These are phyloP conservation scores for Arctium lappa DNA, from an alignment of 129 eudicot genomes.

Conservation along the genomic window DNA sequence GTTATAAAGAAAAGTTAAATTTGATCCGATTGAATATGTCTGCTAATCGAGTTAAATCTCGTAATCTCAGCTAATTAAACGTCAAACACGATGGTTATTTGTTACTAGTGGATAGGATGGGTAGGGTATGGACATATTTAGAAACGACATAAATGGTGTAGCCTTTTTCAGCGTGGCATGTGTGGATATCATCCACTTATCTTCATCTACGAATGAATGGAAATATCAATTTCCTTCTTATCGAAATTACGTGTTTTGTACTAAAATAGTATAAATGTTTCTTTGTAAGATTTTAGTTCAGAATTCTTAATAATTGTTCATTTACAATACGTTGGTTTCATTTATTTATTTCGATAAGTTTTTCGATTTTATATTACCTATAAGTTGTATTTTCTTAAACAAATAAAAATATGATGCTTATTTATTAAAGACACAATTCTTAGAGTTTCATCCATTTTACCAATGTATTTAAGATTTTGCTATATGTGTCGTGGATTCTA, in stretches of 20 bases:
- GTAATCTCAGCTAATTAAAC: neutral
- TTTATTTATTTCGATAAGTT: neutral
- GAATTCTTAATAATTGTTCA: neutral
- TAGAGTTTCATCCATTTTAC: too few relatives aligned
- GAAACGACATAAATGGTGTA: conserved; percentile 23
- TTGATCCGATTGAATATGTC: neutral
- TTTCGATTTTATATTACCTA: too few relatives aligned
- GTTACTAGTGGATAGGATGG: neutral
- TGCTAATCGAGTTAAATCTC: neutral
- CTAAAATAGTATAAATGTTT: neutral
- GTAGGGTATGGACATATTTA: conserved; percentile 5
- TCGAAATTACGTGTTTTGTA: neutral
- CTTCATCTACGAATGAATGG: conserved; percentile 19
- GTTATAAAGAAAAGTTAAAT: neutral
- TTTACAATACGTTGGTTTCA: neutral
- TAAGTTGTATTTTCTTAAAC: neutral
- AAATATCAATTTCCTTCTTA: conserved; percentile 9
- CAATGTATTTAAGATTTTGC: too few relatives aligned
- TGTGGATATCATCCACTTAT: conserved; percentile 32
- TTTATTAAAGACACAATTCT: too few relatives aligned
- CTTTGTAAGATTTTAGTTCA: neutral
- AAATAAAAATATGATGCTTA: too few relatives aligned
- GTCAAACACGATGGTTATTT: neutral
- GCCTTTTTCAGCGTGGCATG: conserved; percentile 20
- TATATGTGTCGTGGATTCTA: too few relatives aligned